Evolutionary conservation across 2,329 filamentous ascomycete species (phyloP), one percentile per base, ranked within the genome.

Genomic region (Colletotrichum somersetense): DNA sequence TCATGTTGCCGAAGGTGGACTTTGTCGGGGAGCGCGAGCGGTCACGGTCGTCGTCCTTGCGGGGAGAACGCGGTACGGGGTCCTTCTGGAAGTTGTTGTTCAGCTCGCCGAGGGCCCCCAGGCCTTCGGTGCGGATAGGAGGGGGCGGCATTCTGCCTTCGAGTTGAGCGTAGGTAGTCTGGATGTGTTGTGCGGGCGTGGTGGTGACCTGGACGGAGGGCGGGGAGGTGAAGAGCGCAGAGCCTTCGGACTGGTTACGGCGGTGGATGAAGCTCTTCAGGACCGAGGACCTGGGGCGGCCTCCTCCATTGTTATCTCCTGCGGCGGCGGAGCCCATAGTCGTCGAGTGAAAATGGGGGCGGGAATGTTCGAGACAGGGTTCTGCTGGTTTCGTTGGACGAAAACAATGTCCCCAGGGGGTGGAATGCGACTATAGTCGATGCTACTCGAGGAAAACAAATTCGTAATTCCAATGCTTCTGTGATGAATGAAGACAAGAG

Each of bases 41-140:
- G 38, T 77, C 72, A 18, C 82, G 78, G 57, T 79, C 77, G 2
- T 75, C 55, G 53, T 79, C 76, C 70, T 83, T 85, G 56, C 79
- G 80, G 1, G 84, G 82, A 23, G 84, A 82, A 23, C 82, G 78
- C 23, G 57, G 59, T 8, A 66, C 40, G 33, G 81, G 78, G 67
- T 83, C 84, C 75, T 84, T 84, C 68, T 86, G 85, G 23, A 59
- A 69, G 77, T 90, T 91, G 70, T 88, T 85, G 70, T 88, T 87
- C 55, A 90, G 84, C 78, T 91, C 89, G 61, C 85, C 85, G 20
- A 91, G 82, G 65, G 88, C 86, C 44, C 84, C 79, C 12, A 72
- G 44, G 38, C 66, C 69, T 46, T 63, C 84, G 81, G 73, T 79
- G 77, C 75, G 74, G 80, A 46, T 79, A 80, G 77, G 79, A 83